Conservation (phyloP, 1,284 basidiomycete species). For the Sanghuangporus baumii region DNA sequence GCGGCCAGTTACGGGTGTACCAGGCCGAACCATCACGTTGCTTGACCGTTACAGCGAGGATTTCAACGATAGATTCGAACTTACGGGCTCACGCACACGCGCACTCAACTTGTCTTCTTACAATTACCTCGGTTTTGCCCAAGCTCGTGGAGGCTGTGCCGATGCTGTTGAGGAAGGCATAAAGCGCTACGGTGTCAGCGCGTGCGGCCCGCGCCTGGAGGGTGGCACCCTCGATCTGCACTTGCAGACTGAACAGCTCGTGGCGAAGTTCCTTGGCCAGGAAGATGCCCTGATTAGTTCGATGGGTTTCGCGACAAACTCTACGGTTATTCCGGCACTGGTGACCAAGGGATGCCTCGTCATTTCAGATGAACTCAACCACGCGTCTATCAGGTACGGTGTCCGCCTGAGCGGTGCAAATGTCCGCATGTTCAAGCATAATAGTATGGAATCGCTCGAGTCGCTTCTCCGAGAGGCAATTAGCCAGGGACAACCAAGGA, state of each 20-base stretch:
- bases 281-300: slow-evolving; percentile 89
- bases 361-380: slow-evolving; percentile 97
- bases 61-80: slow-evolving; percentile 74
- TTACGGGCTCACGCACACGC: slow-evolving; percentile 80
- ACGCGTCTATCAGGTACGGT: slow-evolving; percentile 93
- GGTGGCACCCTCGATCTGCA: slow-evolving; percentile 86
- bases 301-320: slow-evolving; percentile 99
- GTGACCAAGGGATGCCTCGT: slow-evolving; percentile 90
- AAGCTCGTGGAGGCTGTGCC: slow-evolving; percentile 88
- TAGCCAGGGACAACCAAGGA: slow-evolving; percentile 95
- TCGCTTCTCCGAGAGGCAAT: slow-evolving; percentile 84
- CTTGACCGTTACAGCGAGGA: slow-evolving; percentile 84
- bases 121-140: slow-evolving; percentile 99
- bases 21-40: slow-evolving; percentile 87
- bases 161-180: slow-evolving; percentile 87
- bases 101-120: slow-evolving; percentile 97
- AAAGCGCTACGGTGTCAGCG: slow-evolving; percentile 73
- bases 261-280: slow-evolving; percentile 85
- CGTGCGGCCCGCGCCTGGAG: slow-evolving; percentile 77
- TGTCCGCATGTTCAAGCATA: slow-evolving; percentile 96
- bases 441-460: slow-evolving; percentile 87
- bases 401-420: slow-evolving; percentile 86
- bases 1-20: slow-evolving; percentile 90
- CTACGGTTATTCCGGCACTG: slow-evolving; percentile 89
- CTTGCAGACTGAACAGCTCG: slow-evolving; percentile 76